Evolutionary conservation across 202 grass and related monocot species (phyloP).

Genomic region (Alloteropsis angusta): DNA sequence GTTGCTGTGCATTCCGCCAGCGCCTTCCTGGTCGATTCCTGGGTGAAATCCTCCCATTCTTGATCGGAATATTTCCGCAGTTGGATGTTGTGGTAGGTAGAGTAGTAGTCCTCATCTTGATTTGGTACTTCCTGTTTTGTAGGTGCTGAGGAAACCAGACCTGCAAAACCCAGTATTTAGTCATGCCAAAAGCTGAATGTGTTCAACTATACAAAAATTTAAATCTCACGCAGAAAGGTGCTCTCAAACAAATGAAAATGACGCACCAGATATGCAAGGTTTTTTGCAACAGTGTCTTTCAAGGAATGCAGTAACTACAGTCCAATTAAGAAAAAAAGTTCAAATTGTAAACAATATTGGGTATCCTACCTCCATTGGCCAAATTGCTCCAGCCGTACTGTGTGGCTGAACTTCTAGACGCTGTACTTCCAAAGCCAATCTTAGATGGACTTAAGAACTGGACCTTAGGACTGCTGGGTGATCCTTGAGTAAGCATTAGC

Average conservation of each 20-base stretch:
- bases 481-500: conserved; percentile 38
- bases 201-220: not conserved
- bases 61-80: conserved; percentile 55
- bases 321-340: not conserved
- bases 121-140: conserved; percentile 14
- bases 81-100: conserved; percentile 68
- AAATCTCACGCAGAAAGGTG: not conserved
- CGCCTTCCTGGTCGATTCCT: conserved; percentile 54
- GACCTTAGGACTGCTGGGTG: conserved; percentile 33
- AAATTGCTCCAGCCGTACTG: conserved; percentile 45
- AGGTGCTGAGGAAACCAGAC: conserved; percentile 25
- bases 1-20: conserved; percentile 52
- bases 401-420: conserved; percentile 38
- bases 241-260: not conserved
- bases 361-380: conserved; percentile 45
- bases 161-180: conserved; percentile 27
- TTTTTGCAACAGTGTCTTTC: not conserved
- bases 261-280: not conserved
- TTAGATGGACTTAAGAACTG: conserved; percentile 59
- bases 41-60: conserved; percentile 82
- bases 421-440: conserved; percentile 23
- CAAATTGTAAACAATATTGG: not conserved
- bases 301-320: not conserved
- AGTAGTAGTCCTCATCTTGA: conserved; percentile 61
- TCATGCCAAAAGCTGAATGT: not conserved